Base-by-base conservation (phyloP, 768 basidiomycete species). In the Amanita pallidorosea region DNA sequence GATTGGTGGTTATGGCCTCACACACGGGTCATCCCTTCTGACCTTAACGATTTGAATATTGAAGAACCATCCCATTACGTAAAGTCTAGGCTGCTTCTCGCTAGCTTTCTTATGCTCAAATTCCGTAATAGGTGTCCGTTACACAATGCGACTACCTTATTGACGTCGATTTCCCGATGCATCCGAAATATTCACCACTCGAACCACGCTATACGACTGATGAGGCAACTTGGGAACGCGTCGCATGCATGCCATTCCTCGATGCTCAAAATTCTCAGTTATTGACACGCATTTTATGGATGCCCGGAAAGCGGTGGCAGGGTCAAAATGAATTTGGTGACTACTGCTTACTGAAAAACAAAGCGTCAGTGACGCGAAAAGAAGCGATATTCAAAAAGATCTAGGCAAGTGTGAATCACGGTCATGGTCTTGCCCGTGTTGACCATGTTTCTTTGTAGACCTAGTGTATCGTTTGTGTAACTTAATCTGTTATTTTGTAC, bases 121-220 rank as follows among this genome's bases (percentile, higher is more conserved):
- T 22, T n/a, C 29, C 15, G 40, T 50, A 33, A 53, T 50, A 87
- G 95, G 83, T 88, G 29, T 71, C 83, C 22, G 67, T 81, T 18
- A 68, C 77, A 18, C 70, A 76, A 36, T 99, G 96, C 63, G 86
- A 90, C 64, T 97, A 95, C 66, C 71, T 99, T 53, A 72, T 99
- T 55, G 92, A 97, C 64, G 76, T 90, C 38, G 87, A 93, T 67
- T 90, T 89, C 62, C 92, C 93, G 0, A 65, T 68, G 1, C 80
- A 87, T 55, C 77, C 85, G 2, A 61, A 66, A 9, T 63, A 61
- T 34, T 77, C 81, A 12, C 29, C 56, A 4, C 65, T 78, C 42
- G 93, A 96, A 61, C 91, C 88, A n/a, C 83, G 91, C 31, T 94
- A 90, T 64, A 76, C 79, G 23, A 56, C 72, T 20, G 79, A 91